Evolutionary conservation across 1,284 basidiomycete species (phyloP), one percentile per base, ranked within the genome.

Genomic region (Kalmanozyma brasiliensis): DNA sequence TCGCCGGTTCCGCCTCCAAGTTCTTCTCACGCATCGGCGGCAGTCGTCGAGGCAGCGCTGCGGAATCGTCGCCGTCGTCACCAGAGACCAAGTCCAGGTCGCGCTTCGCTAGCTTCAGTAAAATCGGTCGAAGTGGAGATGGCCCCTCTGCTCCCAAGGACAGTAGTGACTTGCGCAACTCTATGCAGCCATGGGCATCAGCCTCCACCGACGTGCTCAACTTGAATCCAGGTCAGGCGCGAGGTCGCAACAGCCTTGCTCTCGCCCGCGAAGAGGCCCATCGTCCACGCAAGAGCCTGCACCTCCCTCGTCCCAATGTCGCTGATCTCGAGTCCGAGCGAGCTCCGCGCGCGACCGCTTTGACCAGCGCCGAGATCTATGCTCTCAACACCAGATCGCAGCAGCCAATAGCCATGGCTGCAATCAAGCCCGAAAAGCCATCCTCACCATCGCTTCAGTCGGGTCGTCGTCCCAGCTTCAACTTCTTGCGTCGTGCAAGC

Each of bases 171-270:
- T 46, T 67, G 48, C 52, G 58, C 23, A 52, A 57, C 17, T 52
- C 64, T 22, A 66, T 66, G 53, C 52, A 65, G 43, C 38, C 57
- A 1, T 70, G 67, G 67, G 67, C 67, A 2, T 70, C 67, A 0
- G 61, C 61, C 6, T 70, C 67, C 22, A 70, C 67, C 4, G 67
- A 70, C n/a, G 56, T 61, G 22, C 52, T 70, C 13, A 34, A 37
- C 37, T 24, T 41, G 47, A 20, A 34, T 10, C 20, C 45, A 2
- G 40, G 33, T 17, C 19, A 52, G n/a, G 11, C 32, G 11, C 48
- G 48, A 37, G 53, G 49, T 3, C 53, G 65, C 26, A 55, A 57
- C 43, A 68, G 59, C 52, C 42, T 68, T 14, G 36, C 65, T 0
- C 29, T 66, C 3, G 67, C 57, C 8, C 52, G 62, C 19, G 58